Evolutionary conservation across 78 protist species (phyloP).

Genomic region (Dictyostelium discoideum): DNA sequence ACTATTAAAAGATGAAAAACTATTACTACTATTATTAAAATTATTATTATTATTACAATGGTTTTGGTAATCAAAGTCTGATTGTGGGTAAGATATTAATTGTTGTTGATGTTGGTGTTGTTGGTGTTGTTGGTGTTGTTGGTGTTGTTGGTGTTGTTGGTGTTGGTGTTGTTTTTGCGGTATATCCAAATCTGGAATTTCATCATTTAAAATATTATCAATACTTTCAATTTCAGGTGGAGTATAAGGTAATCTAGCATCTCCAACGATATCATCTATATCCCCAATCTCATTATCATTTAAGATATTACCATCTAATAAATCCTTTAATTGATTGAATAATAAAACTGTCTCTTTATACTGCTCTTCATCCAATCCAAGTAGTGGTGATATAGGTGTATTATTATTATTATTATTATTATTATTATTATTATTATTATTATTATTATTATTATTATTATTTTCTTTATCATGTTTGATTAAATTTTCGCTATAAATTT

Average conservation of each 20-base stretch:
- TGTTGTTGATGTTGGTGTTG: neutral
- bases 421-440: neutral
- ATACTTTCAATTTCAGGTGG: neutral
- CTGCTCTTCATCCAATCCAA: neutral
- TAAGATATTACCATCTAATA: neutral
- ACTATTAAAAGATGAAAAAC: neutral
- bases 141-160: neutral
- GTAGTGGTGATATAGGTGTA: neutral
- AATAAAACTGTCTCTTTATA: neutral
- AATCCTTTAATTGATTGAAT: neutral
- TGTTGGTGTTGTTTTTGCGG: neutral
- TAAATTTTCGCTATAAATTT: neutral
- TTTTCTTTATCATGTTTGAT: neutral
- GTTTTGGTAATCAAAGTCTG: neutral
- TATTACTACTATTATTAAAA: neutral
- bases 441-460: neutral
- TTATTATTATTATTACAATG: constrained; percentile 1
- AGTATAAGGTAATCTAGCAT: neutral
- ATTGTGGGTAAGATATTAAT: neutral
- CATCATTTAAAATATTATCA: neutral
- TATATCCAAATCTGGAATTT: neutral
- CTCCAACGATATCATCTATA: neutral
- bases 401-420: neutral
- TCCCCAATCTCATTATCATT: neutral
- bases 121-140: too few species aligned